These are phyloP conservation scores for Backusella mclennaniae DNA, from an alignment of 192 early-diverging fungal species.

Conservation along the genomic window DNA sequence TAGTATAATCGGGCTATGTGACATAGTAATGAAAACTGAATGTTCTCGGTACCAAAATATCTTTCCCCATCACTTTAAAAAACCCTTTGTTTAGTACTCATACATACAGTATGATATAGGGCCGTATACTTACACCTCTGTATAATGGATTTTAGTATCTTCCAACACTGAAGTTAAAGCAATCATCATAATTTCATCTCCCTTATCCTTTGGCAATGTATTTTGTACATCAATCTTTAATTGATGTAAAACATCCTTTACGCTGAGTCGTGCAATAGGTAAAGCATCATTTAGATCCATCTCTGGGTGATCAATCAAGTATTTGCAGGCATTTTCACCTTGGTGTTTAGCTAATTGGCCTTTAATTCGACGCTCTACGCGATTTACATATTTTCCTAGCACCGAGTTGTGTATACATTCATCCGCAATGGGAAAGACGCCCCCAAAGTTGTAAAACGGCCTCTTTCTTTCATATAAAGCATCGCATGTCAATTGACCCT, in stretches of 20 bases:
- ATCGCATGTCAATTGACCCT: constrained; percentile 1
- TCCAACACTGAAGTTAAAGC: constrained; percentile 3
- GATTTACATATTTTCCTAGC: constrained; percentile 2
- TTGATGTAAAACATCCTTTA: neutral
- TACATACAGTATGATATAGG: neutral
- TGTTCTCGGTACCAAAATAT: constrained; percentile 1
- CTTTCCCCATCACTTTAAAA: neutral
- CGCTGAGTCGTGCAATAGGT: neutral
- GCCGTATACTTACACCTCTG: neutral
- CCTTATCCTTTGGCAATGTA: neutral
- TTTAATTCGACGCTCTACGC: constrained; percentile 3
- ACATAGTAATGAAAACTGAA: neutral
- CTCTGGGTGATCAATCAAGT: neutral
- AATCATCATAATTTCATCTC: constrained; percentile 6
- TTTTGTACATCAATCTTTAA: neutral
- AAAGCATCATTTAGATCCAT: neutral
- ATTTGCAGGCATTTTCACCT: neutral
- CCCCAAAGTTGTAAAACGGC: neutral
- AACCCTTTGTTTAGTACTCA: neutral
- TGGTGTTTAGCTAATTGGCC: neutral
- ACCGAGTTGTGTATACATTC: constrained; percentile 2
- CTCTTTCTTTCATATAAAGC: constrained; percentile 2
- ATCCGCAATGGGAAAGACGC: constrained; percentile 1
- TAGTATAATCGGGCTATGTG: neutral
- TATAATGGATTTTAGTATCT: constrained; percentile 1